Base-by-base conservation (phyloP, 352 stramenopile genomes). In the Peronosclerospora sorghi region DNA sequence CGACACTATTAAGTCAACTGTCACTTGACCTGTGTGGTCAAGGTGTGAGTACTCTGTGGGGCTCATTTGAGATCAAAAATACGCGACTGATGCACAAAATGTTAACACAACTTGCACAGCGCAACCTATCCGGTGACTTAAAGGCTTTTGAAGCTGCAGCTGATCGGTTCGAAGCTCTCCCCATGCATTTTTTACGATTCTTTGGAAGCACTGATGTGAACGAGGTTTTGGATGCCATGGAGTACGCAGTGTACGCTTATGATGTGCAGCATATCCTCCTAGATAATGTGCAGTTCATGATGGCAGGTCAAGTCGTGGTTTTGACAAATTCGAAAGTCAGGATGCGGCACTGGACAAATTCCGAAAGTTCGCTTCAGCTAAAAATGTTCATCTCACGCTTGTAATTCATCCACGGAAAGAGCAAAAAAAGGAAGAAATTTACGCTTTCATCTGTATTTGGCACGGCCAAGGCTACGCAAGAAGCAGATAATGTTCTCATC, bases 231-330 rank as follows among this genome's bases (percentile, higher is more conserved):
- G 96, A 99, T 63, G 94, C 95, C 3, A 98, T 99, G 94, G 92
- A 98, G 56, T 98, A 98, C 64, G 89, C 82, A 8, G 93, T 97
- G 20, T 98, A 98, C 52, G 93, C 95, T 13, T 90, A 99, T 62
- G 95, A 98, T 62, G 93, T 98, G 35, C 79, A 98, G 65, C 96
- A 99, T 67, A 96, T 99, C 36, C 83, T 99, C 57, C 62, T 99
- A 34, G 96, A 99, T 70, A 99, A 99, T 60, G 86, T 99, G 54
- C 96, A 99, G 71, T 99, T 99, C 54, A 99, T 99, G 96, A 97
- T 99, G 68, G 86, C 77, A 1, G 73, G 74, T 7, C 82, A 94
- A 53, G 79, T 15, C 72, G 77, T 32, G 78, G 78, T 2, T 93
- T 73, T 32, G 81, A 93, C 62, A 93, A 93, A 63, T 93, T 93